phyloP scores from a whole-genome alignment of 495 filamentous ascomycete genomes.

The Astrocystis sublimbata region DNA sequence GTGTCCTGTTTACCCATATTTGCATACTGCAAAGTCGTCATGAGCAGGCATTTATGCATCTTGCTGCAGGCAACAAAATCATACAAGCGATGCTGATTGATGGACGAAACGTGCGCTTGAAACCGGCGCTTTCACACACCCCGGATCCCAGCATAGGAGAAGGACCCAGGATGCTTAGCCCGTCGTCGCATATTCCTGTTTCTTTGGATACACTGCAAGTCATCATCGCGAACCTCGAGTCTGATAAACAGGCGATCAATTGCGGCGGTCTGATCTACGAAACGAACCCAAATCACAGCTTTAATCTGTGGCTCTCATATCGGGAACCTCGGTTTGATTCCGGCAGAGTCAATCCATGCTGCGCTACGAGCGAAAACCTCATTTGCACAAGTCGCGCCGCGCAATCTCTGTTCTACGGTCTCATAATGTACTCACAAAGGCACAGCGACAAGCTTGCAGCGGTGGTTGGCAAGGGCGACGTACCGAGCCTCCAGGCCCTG shows the following conservation, averaged over 20 bases:
- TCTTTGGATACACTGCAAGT: neutral
- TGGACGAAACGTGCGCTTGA: neutral
- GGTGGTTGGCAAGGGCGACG: neutral
- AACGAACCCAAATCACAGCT: neutral
- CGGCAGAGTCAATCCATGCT: neutral
- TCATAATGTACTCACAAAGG: neutral
- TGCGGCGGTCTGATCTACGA: neutral
- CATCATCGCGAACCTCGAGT: neutral
- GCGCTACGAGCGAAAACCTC: neutral
- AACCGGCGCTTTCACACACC: neutral
- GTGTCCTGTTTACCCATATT: neutral
- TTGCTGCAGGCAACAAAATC: neutral
- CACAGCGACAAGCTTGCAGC: neutral
- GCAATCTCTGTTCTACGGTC: neutral
- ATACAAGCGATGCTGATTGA: neutral
- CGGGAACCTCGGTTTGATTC: neutral
- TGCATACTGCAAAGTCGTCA: neutral
- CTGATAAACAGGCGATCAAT: neutral
- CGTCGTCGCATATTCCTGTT: neutral
- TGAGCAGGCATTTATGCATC: neutral
- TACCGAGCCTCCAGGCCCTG: neutral
- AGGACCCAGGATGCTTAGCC: neutral
- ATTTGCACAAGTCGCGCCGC: neutral
- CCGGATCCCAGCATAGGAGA: neutral
- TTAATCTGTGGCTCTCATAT: neutral